Percentiles rank a stretch among this genome's conserved stretches.
Conservation (phyloP, 768 basidiomycete species). For the Fistulinella prunicolor region DNA sequence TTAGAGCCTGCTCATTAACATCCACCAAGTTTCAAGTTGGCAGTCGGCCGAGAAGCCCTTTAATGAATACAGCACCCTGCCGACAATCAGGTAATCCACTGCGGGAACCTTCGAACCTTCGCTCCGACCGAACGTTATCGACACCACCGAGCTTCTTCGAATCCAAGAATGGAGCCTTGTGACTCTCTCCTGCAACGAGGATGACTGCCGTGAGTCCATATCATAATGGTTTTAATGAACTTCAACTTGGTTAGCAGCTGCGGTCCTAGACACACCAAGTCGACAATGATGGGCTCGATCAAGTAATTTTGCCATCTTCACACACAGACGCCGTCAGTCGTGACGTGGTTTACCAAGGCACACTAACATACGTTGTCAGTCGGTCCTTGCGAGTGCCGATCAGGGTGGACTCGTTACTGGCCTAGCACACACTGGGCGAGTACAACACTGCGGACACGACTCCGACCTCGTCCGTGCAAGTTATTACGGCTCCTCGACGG, state of each 20-base stretch:
- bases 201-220: too few species aligned
- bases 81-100: constrained; percentile 6
- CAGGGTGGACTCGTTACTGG: constrained; percentile 1
- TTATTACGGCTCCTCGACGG: too few species aligned
- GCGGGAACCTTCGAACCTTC: background rate
- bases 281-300: background rate
- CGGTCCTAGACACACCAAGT: background rate
- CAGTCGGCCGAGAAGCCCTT: constrained; percentile 7
- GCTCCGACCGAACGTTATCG: too few species aligned
- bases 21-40: constrained; percentile 3
- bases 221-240: too few species aligned
- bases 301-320: background rate
- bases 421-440: constrained; percentile 8
- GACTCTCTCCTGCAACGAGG: too few species aligned
- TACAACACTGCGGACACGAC: background rate
- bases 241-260: too few species aligned
- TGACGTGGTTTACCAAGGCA: constrained; percentile 8
- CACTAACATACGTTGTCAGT: background rate
- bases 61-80: constrained; percentile 19
- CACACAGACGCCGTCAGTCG: constrained; percentile 1
- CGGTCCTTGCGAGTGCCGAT: constrained; percentile 5
- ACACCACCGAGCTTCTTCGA: too few species aligned
- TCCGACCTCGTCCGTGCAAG: background rate
- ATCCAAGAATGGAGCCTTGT: too few species aligned
- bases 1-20: background rate